Conservation (phyloP, 2,329 filamentous ascomycete genomes). For the Nothophaeocryptopus gaeumannii region DNA sequence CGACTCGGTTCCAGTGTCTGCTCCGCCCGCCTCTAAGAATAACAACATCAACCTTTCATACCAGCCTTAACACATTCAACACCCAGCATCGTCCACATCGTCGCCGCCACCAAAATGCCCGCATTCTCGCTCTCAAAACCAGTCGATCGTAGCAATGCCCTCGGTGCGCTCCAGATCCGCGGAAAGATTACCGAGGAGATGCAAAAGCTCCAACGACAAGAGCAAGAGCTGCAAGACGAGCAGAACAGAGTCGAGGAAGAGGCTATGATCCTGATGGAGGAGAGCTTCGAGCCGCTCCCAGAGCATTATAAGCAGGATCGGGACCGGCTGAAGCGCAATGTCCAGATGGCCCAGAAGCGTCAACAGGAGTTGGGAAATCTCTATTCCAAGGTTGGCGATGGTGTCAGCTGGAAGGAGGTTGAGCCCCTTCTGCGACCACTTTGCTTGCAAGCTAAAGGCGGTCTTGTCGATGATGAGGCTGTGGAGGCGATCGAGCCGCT, state of each 20-base stretch:
- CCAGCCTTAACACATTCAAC: background rate
- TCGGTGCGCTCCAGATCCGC: background rate
- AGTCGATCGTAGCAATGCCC: background rate
- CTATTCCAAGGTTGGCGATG: background rate
- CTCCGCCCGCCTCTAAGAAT: background rate
- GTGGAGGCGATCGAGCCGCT: background rate
- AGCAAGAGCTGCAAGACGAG: background rate
- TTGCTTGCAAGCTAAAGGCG: background rate
- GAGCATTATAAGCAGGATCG: background rate
- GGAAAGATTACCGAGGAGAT: background rate
- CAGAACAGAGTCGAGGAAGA: background rate
- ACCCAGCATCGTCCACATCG: background rate
- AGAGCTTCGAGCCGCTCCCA: slow-evolving; percentile 2
- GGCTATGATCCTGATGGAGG: background rate
- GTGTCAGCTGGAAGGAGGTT: background rate
- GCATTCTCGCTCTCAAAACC: background rate
- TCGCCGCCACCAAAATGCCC: background rate
- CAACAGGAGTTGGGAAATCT: background rate
- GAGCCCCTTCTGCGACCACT: background rate
- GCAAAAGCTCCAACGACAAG: background rate
- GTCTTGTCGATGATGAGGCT: background rate
- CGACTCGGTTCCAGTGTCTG: too few relatives aligned
- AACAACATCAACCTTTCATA: background rate
- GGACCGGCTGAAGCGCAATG: background rate
- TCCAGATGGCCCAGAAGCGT: background rate